Conservation (phyloP, 345 rosid species). For the Crucihimalaya himalaica region DNA sequence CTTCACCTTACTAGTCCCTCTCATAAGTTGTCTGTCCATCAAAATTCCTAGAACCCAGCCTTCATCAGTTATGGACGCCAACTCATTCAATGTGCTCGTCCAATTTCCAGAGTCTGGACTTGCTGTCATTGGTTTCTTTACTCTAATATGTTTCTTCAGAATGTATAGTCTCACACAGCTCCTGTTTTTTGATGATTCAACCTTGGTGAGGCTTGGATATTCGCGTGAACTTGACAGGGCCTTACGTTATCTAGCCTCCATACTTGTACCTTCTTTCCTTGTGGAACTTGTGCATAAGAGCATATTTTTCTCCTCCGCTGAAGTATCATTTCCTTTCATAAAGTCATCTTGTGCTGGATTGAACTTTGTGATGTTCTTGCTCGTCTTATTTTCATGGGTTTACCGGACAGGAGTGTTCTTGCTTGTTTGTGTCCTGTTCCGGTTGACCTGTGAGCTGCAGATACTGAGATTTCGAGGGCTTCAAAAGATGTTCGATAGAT, state of each 20-base stretch:
- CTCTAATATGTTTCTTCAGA: constrained; percentile 56
- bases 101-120: constrained; percentile 71
- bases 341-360: constrained; percentile 37
- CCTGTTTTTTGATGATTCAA: constrained; percentile 66
- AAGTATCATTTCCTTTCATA: constrained; percentile 45
- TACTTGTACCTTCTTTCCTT: constrained; percentile 68
- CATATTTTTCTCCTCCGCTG: constrained; percentile 53
- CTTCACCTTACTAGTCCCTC: constrained; percentile 53
- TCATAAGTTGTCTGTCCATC: constrained; percentile 43
- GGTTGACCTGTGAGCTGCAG: constrained; percentile 83
- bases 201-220: constrained; percentile 52
- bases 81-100: constrained; percentile 59
- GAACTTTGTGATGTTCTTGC: constrained; percentile 53
- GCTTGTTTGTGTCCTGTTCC: constrained; percentile 66
- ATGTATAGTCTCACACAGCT: constrained; percentile 57
- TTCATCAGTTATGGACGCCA: constrained; percentile 37
- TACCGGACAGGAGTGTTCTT: constrained; percentile 69
- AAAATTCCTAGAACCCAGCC: constrained; percentile 33
- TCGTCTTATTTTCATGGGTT: constrained; percentile 65
- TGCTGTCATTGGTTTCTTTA: constrained; percentile 58
- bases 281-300: constrained; percentile 68
- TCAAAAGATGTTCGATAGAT: constrained; percentile 58
- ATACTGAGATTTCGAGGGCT: constrained; percentile 68
- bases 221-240: constrained; percentile 58
- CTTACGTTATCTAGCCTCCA: constrained; percentile 64